A percentile compares a stretch with the other conserved stretches of the same genome.
These are phyloP conservation scores for Pouteria glomerata DNA, from an alignment of 148 eudicot genomes.

Conservation along the genomic window DNA sequence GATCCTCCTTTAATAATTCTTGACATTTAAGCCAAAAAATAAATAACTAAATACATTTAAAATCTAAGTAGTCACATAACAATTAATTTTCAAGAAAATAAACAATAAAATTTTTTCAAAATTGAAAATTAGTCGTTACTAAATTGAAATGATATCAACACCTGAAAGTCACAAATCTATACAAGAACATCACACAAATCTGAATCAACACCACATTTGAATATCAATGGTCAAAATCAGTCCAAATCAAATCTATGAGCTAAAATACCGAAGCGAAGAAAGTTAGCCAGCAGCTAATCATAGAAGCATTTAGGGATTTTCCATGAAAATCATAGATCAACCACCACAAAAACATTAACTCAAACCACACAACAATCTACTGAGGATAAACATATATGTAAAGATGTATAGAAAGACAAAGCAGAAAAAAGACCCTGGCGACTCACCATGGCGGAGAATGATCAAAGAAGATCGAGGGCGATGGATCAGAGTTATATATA, in stretches of 20 bases:
- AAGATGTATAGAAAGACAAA: background rate
- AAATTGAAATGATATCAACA: background rate
- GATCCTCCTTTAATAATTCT: no score
- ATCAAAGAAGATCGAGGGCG: conserved; percentile 4
- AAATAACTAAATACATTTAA: background rate
- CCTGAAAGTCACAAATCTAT: background rate
- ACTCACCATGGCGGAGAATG: conserved; percentile 16
- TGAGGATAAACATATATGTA: background rate
- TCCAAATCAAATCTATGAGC: background rate
- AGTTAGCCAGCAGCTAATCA: background rate
- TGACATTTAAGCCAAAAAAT: no score
- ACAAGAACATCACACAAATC: background rate
- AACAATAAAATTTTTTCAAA: background rate
- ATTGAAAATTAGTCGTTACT: background rate
- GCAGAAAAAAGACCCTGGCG: no score
- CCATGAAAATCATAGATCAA: background rate
- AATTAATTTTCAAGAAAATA: background rate
- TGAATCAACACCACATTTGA: background rate
- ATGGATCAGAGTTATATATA: background rate
- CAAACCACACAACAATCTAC: no score
- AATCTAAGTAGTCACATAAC: background rate
- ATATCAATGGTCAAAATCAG: background rate
- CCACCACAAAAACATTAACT: no score
- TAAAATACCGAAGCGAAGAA: background rate
- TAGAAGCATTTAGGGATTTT: background rate